phyloP scores from a whole-genome alignment of 2,329 filamentous ascomycete genomes.

The Xylaria sp. region DNA sequence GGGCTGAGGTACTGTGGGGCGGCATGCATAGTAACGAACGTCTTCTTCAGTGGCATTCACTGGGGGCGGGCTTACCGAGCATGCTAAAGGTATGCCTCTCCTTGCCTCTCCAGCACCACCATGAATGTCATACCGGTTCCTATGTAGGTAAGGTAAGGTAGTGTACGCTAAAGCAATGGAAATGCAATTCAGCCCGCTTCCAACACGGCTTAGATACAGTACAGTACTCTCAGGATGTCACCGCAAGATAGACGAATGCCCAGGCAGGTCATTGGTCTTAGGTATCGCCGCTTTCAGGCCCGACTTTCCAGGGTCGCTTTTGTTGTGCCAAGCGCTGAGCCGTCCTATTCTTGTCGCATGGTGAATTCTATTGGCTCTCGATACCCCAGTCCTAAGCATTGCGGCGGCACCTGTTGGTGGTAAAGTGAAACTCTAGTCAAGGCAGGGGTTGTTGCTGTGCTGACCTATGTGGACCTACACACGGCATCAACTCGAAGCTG shows the following conservation, averaged over 20 bases:
- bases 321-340: conserved; percentile 28
- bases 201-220: not conserved
- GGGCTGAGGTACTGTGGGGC: not conserved
- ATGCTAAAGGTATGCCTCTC: not conserved
- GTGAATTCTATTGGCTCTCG: conserved; percentile 30
- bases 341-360: conserved; percentile 35
- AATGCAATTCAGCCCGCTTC: conserved; percentile 4
- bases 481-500: conserved; percentile 12
- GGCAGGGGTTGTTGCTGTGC: conserved; percentile 18
- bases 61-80: conserved; percentile 15
- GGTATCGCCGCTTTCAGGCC: conserved; percentile 28
- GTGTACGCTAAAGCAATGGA: not conserved
- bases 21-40: not conserved
- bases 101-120: not conserved
- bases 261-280: conserved; percentile 4
- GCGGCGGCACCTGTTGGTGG: conserved; percentile 35
- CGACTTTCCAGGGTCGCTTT: conserved; percentile 32
- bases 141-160: not conserved
- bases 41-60: conserved; percentile 7
- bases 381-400: conserved; percentile 34
- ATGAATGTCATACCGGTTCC: not conserved
- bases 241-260: not conserved
- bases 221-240: not conserved
- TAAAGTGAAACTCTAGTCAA: conserved; percentile 37
- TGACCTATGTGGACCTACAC: conserved; percentile 8